Evolutionary conservation across 495 filamentous ascomycete genomes (phyloP).

Genomic region (Xylaria longipes): DNA sequence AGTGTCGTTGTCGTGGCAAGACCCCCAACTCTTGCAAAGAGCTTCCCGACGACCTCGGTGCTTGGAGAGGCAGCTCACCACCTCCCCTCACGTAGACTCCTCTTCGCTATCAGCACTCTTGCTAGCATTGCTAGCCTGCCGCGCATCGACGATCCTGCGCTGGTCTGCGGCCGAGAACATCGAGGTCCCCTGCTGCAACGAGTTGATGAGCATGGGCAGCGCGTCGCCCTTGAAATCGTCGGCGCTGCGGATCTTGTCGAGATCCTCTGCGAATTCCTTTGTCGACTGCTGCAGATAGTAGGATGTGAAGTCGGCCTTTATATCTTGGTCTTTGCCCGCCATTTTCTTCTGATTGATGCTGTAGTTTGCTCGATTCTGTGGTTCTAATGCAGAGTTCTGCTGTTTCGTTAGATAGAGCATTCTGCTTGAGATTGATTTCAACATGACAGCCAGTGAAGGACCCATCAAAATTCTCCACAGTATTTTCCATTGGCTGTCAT

Average conservation of each 20-base stretch:
- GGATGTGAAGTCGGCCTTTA: slow-evolving; percentile 60
- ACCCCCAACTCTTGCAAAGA: background rate
- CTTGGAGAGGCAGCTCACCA: background rate
- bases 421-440: background rate
- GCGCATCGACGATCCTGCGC: slow-evolving; percentile 42
- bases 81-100: slow-evolving; percentile 19
- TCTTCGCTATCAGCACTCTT: background rate
- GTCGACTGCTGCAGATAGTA: slow-evolving; percentile 71
- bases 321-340: slow-evolving; percentile 29
- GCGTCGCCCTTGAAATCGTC: slow-evolving; percentile 71
- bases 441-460: background rate
- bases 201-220: slow-evolving; percentile 65
- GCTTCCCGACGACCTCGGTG: background rate
- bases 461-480: background rate
- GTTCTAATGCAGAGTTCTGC: background rate
- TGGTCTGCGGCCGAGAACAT: slow-evolving; percentile 55
- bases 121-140: background rate
- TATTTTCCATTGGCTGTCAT: background rate
- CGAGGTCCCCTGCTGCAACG: slow-evolving; percentile 67
- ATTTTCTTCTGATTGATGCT: slow-evolving; percentile 17
- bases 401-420: background rate
- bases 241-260: slow-evolving; percentile 68
- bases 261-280: slow-evolving; percentile 72
- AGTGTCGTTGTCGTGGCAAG: too few species aligned
- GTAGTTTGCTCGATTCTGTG: background rate